phyloP scores from a whole-genome alignment of 306 rosid genomes.

The Echinosophora koreensis region DNA sequence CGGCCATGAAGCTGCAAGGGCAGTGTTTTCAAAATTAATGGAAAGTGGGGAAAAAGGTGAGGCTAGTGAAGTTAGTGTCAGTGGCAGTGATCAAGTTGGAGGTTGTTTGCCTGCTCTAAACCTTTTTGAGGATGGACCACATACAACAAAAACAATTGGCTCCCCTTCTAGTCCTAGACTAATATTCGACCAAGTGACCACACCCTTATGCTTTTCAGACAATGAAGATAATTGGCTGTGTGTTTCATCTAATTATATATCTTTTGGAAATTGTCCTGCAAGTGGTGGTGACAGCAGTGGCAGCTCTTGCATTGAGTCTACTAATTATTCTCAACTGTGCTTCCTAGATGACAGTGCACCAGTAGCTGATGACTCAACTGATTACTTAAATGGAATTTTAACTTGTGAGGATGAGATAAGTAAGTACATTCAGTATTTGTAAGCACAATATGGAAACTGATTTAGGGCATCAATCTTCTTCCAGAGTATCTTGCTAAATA shows the following conservation, averaged over 20 bases:
- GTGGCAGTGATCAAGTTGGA: constrained; percentile 23
- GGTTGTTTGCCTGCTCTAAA: neutral
- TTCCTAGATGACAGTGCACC: constrained; percentile 15
- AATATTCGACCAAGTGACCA: neutral
- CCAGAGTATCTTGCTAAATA: neutral
- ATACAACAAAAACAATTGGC: neutral
- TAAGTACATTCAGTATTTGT: constrained; percentile 30
- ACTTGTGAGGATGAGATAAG: constrained; percentile 29
- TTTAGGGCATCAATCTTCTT: neutral
- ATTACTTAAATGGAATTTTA: constrained; percentile 4
- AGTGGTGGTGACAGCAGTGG: neutral
- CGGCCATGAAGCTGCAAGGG: constrained; percentile 31
- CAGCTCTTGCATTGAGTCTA: constrained; percentile 4
- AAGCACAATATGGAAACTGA: neutral
- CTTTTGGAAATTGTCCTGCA: constrained; percentile 19
- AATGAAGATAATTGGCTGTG: constrained; percentile 21
- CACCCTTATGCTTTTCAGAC: constrained; percentile 29
- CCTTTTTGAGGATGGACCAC: neutral
- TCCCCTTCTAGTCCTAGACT: neutral
- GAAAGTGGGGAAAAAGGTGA: constrained; percentile 9
- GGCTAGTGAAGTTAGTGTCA: neutral
- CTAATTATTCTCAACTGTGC: constrained; percentile 1
- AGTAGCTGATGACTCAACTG: neutral
- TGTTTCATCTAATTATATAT: constrained; percentile 6
- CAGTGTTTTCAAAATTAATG: neutral